Base-by-base conservation (phyloP, 305 asterid species). In the Fraxinus dipetala region DNA sequence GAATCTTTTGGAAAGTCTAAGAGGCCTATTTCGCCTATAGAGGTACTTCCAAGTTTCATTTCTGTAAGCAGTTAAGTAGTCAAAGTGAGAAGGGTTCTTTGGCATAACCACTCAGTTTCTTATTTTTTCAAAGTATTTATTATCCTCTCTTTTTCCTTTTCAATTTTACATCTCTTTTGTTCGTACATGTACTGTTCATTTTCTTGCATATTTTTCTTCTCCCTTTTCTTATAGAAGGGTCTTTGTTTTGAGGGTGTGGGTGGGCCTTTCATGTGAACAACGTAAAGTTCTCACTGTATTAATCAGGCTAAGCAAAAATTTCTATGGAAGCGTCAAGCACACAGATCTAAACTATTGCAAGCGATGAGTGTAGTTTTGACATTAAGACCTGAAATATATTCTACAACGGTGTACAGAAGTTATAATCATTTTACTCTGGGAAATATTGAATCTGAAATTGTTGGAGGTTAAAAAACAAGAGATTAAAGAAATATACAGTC, bases 1-100 rank as follows among this genome's bases (percentile, higher is more conserved):
- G 43, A 83, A 16, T 86, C 95, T 75, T 75, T 85, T 84, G 78
- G 85, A 40, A 92, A 86, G 86, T 84, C 87, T 30, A 88, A 87
- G 77, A 85, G 80, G 79, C 84, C 88, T 43, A 81, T 87, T 85
- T 73, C 87, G 75, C 83, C 87, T 69, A 86, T 79, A 67, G 91
- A 91, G 97, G 98, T 92, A 91, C 73, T 80, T 79, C 54, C 1
- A 65, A 78, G 75, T 72, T 24, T 61, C 73, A 76, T 67, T 79
- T 54, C 38, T 83, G 59, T 78, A 74, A 30, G 75, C 74, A 18
- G 78, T 30, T 43, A 43, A 2, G 67, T 45, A 56, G 11, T 72
- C 59, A 22, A 80, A 45, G 65, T 59, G 28, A 38, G 74, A 51
- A 34, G 10, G 10, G 24, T 54, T 56, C 65, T 54, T 54, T 54